A percentile compares a stretch with the other conserved stretches of the same genome.
Evolutionary conservation across 2,329 filamentous ascomycete species (phyloP).

Genomic region (Fusarium subglutinans): DNA sequence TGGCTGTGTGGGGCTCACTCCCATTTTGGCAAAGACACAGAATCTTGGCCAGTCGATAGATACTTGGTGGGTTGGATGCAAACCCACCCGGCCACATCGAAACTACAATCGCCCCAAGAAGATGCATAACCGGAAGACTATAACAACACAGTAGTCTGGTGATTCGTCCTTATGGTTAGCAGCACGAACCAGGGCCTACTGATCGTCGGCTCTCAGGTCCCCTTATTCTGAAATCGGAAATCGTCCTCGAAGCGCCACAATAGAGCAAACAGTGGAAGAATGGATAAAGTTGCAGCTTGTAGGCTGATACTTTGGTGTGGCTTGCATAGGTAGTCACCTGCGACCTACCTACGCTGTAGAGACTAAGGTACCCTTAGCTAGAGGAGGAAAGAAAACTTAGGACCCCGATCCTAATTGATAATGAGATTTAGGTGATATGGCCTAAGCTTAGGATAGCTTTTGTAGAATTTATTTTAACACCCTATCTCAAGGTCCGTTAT

Average conservation of each 20-base stretch:
- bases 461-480: too few relatives aligned
- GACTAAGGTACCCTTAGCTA: neutral
- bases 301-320: neutral
- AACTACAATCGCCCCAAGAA: neutral
- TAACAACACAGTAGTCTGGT: neutral
- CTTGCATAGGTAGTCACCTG: neutral
- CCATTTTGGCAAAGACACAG: neutral
- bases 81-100: slow-evolving; percentile 2
- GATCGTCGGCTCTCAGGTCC: neutral
- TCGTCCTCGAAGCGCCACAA: neutral
- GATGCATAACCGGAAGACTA: neutral
- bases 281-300: slow-evolving; percentile 12
- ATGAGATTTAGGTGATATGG: too few relatives aligned
- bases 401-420: too few relatives aligned
- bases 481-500: too few relatives aligned
- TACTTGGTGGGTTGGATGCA: neutral
- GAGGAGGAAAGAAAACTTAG: too few relatives aligned
- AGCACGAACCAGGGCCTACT: neutral
- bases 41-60: slow-evolving; percentile 11
- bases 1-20: slow-evolving; percentile 5
- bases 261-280: slow-evolving; percentile 13
- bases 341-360: neutral
- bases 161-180: neutral
- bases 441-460: too few relatives aligned
- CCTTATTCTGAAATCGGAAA: neutral